Conservation (phyloP, 1,284 basidiomycete species). For the Cryptococcus floricola region DNA sequence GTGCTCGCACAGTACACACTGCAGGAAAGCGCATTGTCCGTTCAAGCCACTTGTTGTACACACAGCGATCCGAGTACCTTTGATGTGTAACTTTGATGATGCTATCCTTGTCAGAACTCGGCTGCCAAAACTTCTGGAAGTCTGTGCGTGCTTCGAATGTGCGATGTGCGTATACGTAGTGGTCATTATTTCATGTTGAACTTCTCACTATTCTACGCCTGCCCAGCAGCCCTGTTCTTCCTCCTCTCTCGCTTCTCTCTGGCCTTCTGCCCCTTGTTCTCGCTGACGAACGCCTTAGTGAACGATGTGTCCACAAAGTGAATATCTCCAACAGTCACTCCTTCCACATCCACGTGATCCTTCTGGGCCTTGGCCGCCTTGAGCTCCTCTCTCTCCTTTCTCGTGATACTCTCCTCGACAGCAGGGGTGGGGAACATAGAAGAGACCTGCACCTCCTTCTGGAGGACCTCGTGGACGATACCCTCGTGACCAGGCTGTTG, state of each 20-base stretch:
- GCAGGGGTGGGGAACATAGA: constrained; percentile 15
- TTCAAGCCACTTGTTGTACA: too few relatives aligned
- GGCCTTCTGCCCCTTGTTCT: constrained; percentile 6
- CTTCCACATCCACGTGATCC: background rate
- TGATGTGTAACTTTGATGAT: too few relatives aligned
- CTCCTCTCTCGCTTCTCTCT: constrained; percentile 14
- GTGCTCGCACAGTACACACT: too few relatives aligned
- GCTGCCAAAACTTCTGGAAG: too few relatives aligned
- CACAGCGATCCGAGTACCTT: too few relatives aligned
- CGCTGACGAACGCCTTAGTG: constrained; percentile 4
- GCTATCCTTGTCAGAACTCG: too few relatives aligned
- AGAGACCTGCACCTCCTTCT: constrained; percentile 12
- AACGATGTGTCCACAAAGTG: constrained; percentile 15
- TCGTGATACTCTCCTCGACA: constrained; percentile 12
- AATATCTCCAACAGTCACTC: constrained; percentile 7
- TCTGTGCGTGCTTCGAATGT: too few relatives aligned
- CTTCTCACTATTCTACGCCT: background rate
- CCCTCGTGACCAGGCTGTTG: constrained; percentile 12
- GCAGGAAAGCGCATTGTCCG: too few relatives aligned
- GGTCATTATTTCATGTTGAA: background rate
- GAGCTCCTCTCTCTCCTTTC: constrained; percentile 12
- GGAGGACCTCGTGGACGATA: constrained; percentile 11
- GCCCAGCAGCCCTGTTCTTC: constrained; percentile 4
- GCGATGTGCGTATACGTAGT: too few relatives aligned
- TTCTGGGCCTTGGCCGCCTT: constrained; percentile 1